A percentile compares a stretch with the other conserved stretches of the same genome.
These are phyloP conservation scores for Aspergillus pseudoviridinutans DNA, from an alignment of 2,329 filamentous ascomycete genomes.

Conservation along the genomic window DNA sequence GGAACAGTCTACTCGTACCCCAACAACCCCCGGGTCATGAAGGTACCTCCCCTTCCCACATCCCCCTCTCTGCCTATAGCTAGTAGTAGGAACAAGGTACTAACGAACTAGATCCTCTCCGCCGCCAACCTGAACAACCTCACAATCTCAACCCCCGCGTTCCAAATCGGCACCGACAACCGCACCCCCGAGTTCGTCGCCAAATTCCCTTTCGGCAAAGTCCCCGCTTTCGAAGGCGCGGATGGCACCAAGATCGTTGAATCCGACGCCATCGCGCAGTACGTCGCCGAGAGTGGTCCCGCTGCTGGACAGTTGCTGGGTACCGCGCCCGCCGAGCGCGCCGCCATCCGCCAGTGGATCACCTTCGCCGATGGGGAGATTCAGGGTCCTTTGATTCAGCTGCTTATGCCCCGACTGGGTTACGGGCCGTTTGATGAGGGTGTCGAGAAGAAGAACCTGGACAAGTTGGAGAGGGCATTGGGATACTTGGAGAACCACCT, in stretches of 20 bases:
- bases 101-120: conserved; percentile 22
- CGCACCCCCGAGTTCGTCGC: conserved; percentile 43
- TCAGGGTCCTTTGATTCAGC: conserved; percentile 11
- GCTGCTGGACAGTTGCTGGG: conserved; percentile 45
- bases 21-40: conserved; percentile 18
- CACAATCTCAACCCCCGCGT: conserved; percentile 30
- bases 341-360: conserved; percentile 47
- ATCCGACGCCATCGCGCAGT: conserved; percentile 46
- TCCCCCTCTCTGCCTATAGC: no score
- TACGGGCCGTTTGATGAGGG: conserved; percentile 17
- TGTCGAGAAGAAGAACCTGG: conserved; percentile 14
- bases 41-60: not conserved
- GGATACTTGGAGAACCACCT: conserved; percentile 18
- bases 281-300: conserved; percentile 46
- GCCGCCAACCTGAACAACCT: conserved; percentile 35
- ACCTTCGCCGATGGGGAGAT: conserved; percentile 37
- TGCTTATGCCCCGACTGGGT: conserved; percentile 20
- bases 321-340: conserved; percentile 37
- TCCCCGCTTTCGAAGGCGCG: conserved; percentile 47
- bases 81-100: no score
- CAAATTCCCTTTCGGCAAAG: conserved; percentile 53
- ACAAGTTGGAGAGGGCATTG: conserved; percentile 18
- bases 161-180: conserved; percentile 43
- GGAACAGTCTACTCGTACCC: conserved; percentile 19
- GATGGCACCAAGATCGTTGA: conserved; percentile 48